These are phyloP conservation scores for Xylaria flabelliformis DNA, from an alignment of 495 filamentous ascomycete species.

Conservation along the genomic window DNA sequence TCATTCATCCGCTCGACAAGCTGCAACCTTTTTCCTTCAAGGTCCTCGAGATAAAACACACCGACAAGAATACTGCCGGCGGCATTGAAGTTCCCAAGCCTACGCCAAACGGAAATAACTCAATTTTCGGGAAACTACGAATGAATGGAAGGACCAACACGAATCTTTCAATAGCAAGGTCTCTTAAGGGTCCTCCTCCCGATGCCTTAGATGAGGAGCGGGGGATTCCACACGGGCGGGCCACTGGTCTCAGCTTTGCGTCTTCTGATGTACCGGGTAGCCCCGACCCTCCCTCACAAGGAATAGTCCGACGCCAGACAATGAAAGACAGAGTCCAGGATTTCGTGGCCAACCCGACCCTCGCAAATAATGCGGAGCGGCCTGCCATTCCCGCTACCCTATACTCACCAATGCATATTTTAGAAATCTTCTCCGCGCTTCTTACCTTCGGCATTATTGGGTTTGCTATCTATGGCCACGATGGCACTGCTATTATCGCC, in stretches of 20 bases:
- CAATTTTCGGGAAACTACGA: conserved; percentile 5
- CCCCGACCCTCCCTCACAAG: conserved; percentile 26
- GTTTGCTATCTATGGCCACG: conserved; percentile 43
- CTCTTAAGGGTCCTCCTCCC: conserved; percentile 10
- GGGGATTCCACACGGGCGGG: conserved; percentile 12
- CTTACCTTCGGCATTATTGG: conserved; percentile 56
- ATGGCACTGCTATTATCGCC: conserved; percentile 62
- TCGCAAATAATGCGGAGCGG: conserved; percentile 39
- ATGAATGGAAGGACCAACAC: conserved; percentile 12
- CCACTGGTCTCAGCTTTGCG: conserved; percentile 19
- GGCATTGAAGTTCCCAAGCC: conserved; percentile 28
- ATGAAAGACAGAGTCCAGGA: conserved; percentile 45
- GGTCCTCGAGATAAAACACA: conserved; percentile 56
- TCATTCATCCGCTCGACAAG: conserved; percentile 62
- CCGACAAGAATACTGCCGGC: conserved; percentile 35
- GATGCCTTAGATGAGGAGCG: conserved; percentile 20
- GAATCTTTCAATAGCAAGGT: conserved; percentile 3
- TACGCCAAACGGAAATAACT: neutral
- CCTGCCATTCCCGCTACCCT: conserved; percentile 54
- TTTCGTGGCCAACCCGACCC: conserved; percentile 45
- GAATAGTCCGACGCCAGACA: conserved; percentile 39
- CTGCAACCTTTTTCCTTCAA: conserved; percentile 53
- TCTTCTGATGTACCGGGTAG: conserved; percentile 31
- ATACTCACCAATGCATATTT: conserved; percentile 58
- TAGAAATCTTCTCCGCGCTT: conserved; percentile 56